Evolutionary conservation across 1,284 basidiomycete species (phyloP).

Genomic region (Naganishia liquefaciens): DNA sequence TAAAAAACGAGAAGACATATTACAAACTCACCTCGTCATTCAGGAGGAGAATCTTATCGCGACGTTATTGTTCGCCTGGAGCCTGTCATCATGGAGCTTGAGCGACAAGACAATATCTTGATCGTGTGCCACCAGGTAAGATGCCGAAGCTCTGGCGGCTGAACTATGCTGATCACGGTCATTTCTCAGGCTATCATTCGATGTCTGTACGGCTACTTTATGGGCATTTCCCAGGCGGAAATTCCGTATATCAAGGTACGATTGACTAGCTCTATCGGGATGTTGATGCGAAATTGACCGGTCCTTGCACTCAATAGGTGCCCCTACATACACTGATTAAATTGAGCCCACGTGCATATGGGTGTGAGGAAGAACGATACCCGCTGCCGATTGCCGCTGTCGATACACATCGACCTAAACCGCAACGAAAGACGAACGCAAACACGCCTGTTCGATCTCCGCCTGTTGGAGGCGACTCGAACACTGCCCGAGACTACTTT

Average conservation of each 20-base stretch:
- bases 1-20: slow-evolving; percentile 36
- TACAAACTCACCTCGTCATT: slow-evolving; percentile 40
- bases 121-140: slow-evolving; percentile 91
- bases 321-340: slow-evolving; percentile 97
- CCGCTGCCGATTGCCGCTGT: slow-evolving; percentile 85
- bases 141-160: neutral
- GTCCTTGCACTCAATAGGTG: slow-evolving; percentile 54
- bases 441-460: slow-evolving; percentile 7
- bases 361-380: slow-evolving; percentile 93
- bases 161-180: slow-evolving; percentile 1
- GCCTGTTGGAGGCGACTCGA: neutral
- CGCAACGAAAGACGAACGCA: slow-evolving; percentile 45
- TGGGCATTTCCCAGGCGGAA: slow-evolving; percentile 86
- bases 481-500: slow-evolving; percentile 31
- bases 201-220: slow-evolving; percentile 94
- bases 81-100: slow-evolving; percentile 98
- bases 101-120: slow-evolving; percentile 94
- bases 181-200: slow-evolving; percentile 74
- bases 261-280: no score
- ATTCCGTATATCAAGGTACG: slow-evolving; percentile 87
- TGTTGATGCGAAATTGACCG: neutral
- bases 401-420: slow-evolving; percentile 91
- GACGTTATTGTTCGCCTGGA: slow-evolving; percentile 95
- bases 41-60: slow-evolving; percentile 86
- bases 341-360: slow-evolving; percentile 95